These are phyloP conservation scores for Wickerhamomyces mucosus DNA, from an alignment of 805 yeast species.

Conservation along the genomic window DNA sequence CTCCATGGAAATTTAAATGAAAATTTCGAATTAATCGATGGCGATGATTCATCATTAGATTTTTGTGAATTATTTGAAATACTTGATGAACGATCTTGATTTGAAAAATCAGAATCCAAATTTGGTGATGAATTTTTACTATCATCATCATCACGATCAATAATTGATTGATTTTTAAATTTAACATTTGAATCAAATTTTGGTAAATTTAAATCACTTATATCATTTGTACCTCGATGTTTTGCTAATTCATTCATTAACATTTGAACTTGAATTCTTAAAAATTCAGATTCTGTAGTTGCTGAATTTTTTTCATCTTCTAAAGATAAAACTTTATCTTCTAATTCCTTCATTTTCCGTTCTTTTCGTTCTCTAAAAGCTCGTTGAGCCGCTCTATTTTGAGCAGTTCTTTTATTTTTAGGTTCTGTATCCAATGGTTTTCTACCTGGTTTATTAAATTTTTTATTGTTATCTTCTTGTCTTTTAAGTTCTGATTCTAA, in stretches of 20 bases:
- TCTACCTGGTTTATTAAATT: slow-evolving; percentile 58
- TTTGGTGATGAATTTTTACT: background rate
- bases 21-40: slow-evolving; percentile 18
- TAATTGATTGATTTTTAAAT: too few relatives aligned
- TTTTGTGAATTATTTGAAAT: background rate
- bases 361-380: slow-evolving; percentile 95
- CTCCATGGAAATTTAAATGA: slow-evolving; percentile 51
- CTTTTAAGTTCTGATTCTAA: slow-evolving; percentile 10
- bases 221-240: slow-evolving; percentile 33
- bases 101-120: too few relatives aligned
- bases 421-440: slow-evolving; percentile 74
- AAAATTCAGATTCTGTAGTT: slow-evolving; percentile 59
- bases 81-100: slow-evolving; percentile 2
- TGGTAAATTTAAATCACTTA: slow-evolving; percentile 21
- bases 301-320: slow-evolving; percentile 67
- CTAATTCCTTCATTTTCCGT: slow-evolving; percentile 74
- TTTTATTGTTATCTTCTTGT: slow-evolving; percentile 17
- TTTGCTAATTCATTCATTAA: slow-evolving; percentile 62
- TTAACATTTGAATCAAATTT: slow-evolving; percentile 1
- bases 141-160: too few relatives aligned
- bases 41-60: background rate
- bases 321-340: slow-evolving; percentile 60
- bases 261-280: slow-evolving; percentile 67
- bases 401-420: slow-evolving; percentile 86
- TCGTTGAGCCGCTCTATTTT: slow-evolving; percentile 96